A percentile compares a stretch with the other conserved stretches of the same genome.
These are phyloP conservation scores for Thraustochytrium sp. DNA, from an alignment of 352 stramenopile species.

Conservation along the genomic window DNA sequence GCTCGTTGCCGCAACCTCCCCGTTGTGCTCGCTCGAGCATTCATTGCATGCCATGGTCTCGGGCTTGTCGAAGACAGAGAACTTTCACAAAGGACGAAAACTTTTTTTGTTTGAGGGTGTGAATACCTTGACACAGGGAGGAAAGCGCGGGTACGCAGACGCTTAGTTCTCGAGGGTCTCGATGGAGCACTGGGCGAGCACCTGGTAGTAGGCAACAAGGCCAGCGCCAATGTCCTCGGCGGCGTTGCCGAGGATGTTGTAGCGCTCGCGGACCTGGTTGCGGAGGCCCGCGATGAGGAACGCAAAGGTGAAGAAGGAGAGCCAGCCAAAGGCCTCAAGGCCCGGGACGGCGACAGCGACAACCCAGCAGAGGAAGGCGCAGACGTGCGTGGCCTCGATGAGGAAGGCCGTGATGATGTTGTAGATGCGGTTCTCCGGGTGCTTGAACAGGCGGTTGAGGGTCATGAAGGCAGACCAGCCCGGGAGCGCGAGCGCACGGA, in stretches of 20 bases:
- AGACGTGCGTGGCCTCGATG: not conserved
- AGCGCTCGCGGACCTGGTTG: not conserved
- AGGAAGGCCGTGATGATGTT: not conserved
- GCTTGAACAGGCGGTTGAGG: not conserved
- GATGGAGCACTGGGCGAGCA: conserved; percentile 1
- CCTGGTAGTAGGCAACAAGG: not conserved
- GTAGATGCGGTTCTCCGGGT: not conserved
- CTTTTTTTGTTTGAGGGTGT: too few relatives aligned
- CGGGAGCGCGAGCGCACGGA: not conserved
- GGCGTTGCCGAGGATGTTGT: conserved; percentile 1
- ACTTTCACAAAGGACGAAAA: too few relatives aligned
- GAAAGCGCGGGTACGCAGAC: too few relatives aligned
- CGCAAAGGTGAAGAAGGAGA: not conserved
- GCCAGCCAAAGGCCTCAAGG: not conserved
- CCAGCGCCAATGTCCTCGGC: not conserved
- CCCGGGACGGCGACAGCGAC: not conserved
- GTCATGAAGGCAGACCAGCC: not conserved
- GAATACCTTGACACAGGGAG: too few relatives aligned
- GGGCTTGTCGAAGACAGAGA: too few relatives aligned
- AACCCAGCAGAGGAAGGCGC: not conserved
- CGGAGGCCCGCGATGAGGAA: not conserved
- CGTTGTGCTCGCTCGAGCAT: too few relatives aligned
- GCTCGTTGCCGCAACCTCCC: too few relatives aligned
- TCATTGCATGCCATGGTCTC: too few relatives aligned
- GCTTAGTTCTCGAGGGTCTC: conserved; percentile 11